Percentiles rank a stretch among this genome's conserved stretches.
Evolutionary conservation across 345 rosid species (phyloP).

Genomic region (Arabidopsis thaliana): TAIR10.1 NC_003070.9:167501-168000

Average conservation of each 20-base stretch:
- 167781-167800: constrained; percentile 35
- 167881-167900: background rate
- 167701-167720: constrained; percentile 76
- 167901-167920: constrained; percentile 17
- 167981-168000: background rate
- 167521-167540: constrained; percentile 52
- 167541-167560: constrained; percentile 48
- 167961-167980: constrained; percentile 28
- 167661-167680: constrained; percentile 8
- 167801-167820: background rate
- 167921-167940: constrained; percentile 11
- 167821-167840: background rate
- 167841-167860: background rate
- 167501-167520: constrained; percentile 77
- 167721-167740: constrained; percentile 58
- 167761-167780: constrained; percentile 38
- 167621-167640: constrained; percentile 52
- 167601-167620: constrained; percentile 45
- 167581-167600: constrained; percentile 65
- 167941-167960: background rate
- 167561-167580: constrained; percentile 37
- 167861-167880: background rate
- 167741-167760: constrained; percentile 51
- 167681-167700: constrained; percentile 10
- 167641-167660: constrained; percentile 45